Percentiles rank a stretch among this genome's conserved stretches.
Evolutionary conservation across 441 rosid species (phyloP).

Genomic region (Erodium trifolium): DNA sequence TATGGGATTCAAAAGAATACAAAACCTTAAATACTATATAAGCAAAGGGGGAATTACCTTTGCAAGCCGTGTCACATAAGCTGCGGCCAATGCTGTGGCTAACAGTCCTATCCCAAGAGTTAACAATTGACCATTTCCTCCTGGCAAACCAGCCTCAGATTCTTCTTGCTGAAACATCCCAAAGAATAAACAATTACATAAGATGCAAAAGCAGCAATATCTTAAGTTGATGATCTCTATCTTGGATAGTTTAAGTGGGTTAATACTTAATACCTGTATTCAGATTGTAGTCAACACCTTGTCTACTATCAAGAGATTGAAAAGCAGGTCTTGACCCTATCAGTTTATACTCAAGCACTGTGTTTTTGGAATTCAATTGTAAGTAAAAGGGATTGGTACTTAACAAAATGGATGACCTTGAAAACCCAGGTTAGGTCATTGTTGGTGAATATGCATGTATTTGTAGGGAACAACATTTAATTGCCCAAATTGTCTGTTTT

Average conservation of each 20-base stretch:
- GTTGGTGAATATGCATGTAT: not conserved
- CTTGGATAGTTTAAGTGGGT: not conserved
- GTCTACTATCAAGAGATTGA: slow-evolving; percentile 6
- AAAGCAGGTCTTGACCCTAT: not conserved
- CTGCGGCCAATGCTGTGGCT: slow-evolving; percentile 73
- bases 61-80: slow-evolving; percentile 81
- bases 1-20: not conserved
- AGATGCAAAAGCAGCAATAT: not conserved
- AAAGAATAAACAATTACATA: not conserved
- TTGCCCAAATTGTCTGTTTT: not conserved
- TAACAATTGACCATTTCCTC: slow-evolving; percentile 70
- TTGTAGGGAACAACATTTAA: not conserved
- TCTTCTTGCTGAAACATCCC: slow-evolving; percentile 73
- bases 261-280: not conserved
- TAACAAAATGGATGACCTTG: not conserved
- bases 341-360: not conserved
- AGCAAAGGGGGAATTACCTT: slow-evolving; percentile 41
- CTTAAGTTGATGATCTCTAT: not conserved
- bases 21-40: not conserved
- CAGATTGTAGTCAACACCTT: not conserved
- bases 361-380: not conserved
- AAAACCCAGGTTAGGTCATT: not conserved
- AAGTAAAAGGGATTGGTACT: not conserved
- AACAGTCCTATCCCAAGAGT: slow-evolving; percentile 77
- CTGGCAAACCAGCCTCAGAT: slow-evolving; percentile 54